A percentile compares a stretch with the other conserved stretches of the same genome.
Conservation (phyloP, 371 early-diverging fungal species). For the Mucor sp. region DNA sequence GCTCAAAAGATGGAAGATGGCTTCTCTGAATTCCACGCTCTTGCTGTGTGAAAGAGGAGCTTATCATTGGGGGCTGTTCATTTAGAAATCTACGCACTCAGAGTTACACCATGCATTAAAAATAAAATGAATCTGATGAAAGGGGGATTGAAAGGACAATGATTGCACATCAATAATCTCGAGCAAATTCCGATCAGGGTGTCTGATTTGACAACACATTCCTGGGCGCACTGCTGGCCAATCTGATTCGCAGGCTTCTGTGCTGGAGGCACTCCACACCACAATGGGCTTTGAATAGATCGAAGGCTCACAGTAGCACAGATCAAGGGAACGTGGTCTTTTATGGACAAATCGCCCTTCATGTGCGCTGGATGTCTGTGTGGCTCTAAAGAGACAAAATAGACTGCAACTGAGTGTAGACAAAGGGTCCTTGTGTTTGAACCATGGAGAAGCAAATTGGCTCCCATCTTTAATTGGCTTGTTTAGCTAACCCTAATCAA, state of each 20-base stretch:
- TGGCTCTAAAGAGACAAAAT: neutral
- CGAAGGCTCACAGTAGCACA: neutral
- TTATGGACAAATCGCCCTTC: neutral
- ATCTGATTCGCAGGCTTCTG: too few relatives aligned
- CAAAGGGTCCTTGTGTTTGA: neutral
- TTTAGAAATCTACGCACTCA: too few relatives aligned
- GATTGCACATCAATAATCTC: too few relatives aligned
- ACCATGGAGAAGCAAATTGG: neutral
- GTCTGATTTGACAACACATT: too few relatives aligned
- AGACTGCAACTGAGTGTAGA: neutral
- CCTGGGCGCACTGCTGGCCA: too few relatives aligned
- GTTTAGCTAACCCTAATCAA: neutral
- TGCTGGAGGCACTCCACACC: neutral
- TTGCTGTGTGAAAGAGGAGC: neutral
- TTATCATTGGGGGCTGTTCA: too few relatives aligned
- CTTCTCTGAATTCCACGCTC: neutral
- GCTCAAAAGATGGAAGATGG: too few relatives aligned
- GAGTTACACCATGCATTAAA: too few relatives aligned
- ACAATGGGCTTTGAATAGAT: neutral
- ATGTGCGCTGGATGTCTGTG: neutral
- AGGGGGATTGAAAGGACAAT: too few relatives aligned
- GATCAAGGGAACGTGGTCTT: neutral
- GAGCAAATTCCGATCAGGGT: too few relatives aligned
- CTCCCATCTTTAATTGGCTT: neutral
- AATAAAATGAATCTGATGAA: too few relatives aligned